Base-by-base conservation (phyloP, 2,329 filamentous ascomycete species). In the Aspergillus japonicus region DNA sequence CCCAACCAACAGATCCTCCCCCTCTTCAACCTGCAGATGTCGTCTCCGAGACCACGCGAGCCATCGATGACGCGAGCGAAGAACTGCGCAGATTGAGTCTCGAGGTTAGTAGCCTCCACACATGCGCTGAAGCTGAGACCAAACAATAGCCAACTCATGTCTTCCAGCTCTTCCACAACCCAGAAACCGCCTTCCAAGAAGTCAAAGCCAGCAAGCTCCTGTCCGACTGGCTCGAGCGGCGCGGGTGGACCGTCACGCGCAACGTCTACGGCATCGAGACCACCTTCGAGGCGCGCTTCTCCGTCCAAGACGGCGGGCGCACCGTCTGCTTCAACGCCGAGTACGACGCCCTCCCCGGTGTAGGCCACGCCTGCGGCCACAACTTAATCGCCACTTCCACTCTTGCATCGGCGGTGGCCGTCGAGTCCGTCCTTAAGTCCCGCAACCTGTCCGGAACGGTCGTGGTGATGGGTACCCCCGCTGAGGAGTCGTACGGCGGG, bases 351-450 rank as follows among this genome's bases (percentile, higher is more conserved):
- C 51, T 53, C 7, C 35, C 51, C 21, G 42, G 16, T 6, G 19
- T 53, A 21, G 35, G 51, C 14, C 51, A 53, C 23, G 35, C 51
- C 23, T 53, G 51, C 51, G 35, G 51, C 35, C 51, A 53, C 23
- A 53, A 53, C 23, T 35, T 53, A 3, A 53, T 53, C 23, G 35
- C 51, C 21, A 53, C 33, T 6, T 53, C 51, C 2, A 42, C 51
- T 7, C 21, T 53, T 8, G 31, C 35, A 14, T 53, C 51, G 12
- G 51, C 51, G 7, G 21, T 53, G 16, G 35, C 31, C 23, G 23
- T 53, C 6, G 35, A 53, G 33, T 10, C 33, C 14, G 26, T 53
- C 6, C 16, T 53, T 23, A 53, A 29, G 8, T 12, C 35, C 2
- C 35, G 42, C 33, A 39, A 23, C 1, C 14, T 53, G 8, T 21